These are phyloP conservation scores for Platanus orientalis DNA, from an alignment of 164 flowering plant species.

Conservation along the genomic window DNA sequence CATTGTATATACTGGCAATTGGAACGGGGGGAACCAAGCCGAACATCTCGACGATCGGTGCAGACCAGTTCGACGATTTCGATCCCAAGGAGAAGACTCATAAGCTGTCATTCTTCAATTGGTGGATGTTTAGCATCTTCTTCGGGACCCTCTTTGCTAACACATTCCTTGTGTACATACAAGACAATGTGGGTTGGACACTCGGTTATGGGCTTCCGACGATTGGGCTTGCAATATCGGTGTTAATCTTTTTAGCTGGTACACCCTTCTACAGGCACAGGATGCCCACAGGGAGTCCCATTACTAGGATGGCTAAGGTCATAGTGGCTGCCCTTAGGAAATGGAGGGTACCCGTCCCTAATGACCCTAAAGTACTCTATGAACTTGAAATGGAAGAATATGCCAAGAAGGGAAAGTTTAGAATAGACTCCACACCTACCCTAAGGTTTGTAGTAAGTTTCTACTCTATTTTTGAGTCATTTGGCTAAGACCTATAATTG, in stretches of 20 bases:
- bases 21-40: constrained; percentile 28
- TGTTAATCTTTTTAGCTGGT: constrained; percentile 18
- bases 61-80: constrained; percentile 24
- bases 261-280: constrained; percentile 25
- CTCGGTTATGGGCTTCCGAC: constrained; percentile 28
- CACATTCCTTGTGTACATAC: constrained; percentile 28
- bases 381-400: constrained; percentile 20
- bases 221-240: constrained; percentile 18
- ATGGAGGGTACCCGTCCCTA: constrained; percentile 16
- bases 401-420: constrained; percentile 9
- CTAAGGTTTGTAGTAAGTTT: constrained; percentile 12
- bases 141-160: constrained; percentile 28
- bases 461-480: too few species aligned
- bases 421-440: constrained; percentile 21
- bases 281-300: constrained; percentile 25
- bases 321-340: constrained; percentile 23
- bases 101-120: constrained; percentile 31
- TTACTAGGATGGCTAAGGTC: constrained; percentile 23
- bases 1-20: constrained; percentile 20
- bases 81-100: constrained; percentile 22
- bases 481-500: neutral
- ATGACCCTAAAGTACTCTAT: constrained; percentile 21
- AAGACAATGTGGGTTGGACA: constrained; percentile 30
- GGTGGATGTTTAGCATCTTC: constrained; percentile 33
- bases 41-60: constrained; percentile 25